phyloP scores from a whole-genome alignment of 352 stramenopile species.

The Phytopythium boreale region DNA sequence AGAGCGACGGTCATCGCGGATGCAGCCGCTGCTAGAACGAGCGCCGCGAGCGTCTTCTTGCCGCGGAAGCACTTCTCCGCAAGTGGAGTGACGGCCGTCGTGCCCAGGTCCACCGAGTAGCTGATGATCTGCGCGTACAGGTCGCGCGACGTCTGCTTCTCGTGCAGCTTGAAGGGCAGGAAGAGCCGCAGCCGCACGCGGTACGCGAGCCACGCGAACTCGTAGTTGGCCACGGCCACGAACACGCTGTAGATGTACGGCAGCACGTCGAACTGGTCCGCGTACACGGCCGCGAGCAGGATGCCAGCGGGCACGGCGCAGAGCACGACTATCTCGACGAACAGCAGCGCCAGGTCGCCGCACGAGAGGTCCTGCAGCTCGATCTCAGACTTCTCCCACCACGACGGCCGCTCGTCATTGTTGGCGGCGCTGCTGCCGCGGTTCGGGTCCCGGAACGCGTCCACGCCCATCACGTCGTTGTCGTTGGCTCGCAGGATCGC shows the following conservation, averaged over 20 bases:
- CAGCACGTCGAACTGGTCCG: slow-evolving; percentile 33
- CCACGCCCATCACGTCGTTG: slow-evolving; percentile 8
- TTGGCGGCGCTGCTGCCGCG: not conserved
- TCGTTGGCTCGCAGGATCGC: slow-evolving; percentile 21
- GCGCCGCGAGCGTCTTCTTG: slow-evolving; percentile 17
- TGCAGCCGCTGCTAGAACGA: slow-evolving; percentile 18
- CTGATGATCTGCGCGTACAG: slow-evolving; percentile 71
- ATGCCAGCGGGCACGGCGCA: slow-evolving; percentile 25
- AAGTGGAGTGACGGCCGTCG: slow-evolving; percentile 44
- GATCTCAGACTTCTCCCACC: slow-evolving; percentile 26
- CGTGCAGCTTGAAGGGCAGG: slow-evolving; percentile 62
- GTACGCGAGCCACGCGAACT: slow-evolving; percentile 65
- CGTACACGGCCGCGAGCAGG: slow-evolving; percentile 29
- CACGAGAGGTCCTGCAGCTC: slow-evolving; percentile 20
- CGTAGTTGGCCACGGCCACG: slow-evolving; percentile 42
- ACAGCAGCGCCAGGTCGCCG: slow-evolving; percentile 21
- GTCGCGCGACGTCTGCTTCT: slow-evolving; percentile 65
- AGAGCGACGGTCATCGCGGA: slow-evolving; percentile 10
- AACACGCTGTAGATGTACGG: slow-evolving; percentile 47
- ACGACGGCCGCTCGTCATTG: slow-evolving; percentile 19
- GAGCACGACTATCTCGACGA: slow-evolving; percentile 34
- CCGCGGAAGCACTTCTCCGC: slow-evolving; percentile 40
- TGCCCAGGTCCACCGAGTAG: slow-evolving; percentile 57
- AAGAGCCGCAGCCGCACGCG: slow-evolving; percentile 47
- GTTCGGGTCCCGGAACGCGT: not conserved